These are phyloP conservation scores for Houttuynia cordata DNA, from an alignment of 164 flowering plant genomes.

Conservation along the genomic window DNA sequence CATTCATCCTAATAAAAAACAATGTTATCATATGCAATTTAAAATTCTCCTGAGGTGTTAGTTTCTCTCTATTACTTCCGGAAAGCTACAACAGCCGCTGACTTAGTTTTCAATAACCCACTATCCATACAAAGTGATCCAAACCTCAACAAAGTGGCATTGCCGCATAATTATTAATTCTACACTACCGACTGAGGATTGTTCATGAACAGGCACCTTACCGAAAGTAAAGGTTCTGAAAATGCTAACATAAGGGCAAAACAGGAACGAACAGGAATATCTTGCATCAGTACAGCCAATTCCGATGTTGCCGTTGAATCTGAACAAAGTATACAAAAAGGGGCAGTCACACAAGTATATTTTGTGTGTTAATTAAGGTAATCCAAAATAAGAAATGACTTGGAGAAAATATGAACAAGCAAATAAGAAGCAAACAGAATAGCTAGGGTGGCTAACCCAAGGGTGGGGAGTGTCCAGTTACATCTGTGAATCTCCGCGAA, in stretches of 20 bases:
- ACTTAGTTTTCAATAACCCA: background rate
- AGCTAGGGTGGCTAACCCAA: conserved; percentile 30
- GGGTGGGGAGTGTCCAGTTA: conserved; percentile 51
- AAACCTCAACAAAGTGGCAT: background rate
- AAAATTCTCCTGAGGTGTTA: background rate
- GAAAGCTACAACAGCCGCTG: background rate
- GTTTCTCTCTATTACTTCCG: background rate
- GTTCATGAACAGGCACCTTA: conserved; percentile 17
- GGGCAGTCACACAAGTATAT: too few species aligned
- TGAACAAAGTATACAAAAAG: conserved; percentile 11
- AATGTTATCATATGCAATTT: background rate
- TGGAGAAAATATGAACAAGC: background rate
- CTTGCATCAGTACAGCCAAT: conserved; percentile 32
- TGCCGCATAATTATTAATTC: background rate
- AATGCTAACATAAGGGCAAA: conserved; percentile 84
- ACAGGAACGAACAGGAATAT: conserved; percentile 58
- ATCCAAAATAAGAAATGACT: background rate
- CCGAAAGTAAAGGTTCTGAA: conserved; percentile 52
- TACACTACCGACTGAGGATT: background rate
- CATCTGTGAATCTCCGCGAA: conserved; percentile 36
- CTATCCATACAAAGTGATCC: background rate
- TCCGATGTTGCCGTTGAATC: conserved; percentile 42
- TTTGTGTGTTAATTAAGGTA: too few species aligned
- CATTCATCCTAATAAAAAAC: background rate
- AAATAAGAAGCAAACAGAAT: background rate